Evolutionary conservation across 345 rosid genomes (phyloP).

Genomic region (Theobroma cacao): DNA sequence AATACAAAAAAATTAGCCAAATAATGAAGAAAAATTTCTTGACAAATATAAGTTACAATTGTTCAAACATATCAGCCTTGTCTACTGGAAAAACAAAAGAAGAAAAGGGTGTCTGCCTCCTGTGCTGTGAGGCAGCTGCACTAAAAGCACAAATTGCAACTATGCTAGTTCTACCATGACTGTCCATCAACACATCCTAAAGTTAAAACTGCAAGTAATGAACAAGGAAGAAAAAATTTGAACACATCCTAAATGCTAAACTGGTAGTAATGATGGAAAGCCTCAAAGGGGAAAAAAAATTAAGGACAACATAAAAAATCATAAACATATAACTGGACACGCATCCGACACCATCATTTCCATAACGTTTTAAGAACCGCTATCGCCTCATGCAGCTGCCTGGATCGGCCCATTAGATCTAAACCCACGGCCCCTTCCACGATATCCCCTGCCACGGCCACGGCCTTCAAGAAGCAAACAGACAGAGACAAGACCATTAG

Average conservation of each 20-base stretch:
- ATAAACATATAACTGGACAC: slow-evolving; percentile 17
- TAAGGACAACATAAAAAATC: slow-evolving; percentile 16
- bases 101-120: neutral
- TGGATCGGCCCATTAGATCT: slow-evolving; percentile 56
- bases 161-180: neutral
- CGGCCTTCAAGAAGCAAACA: slow-evolving; percentile 40
- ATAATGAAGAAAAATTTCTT: neutral
- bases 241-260: slow-evolving; percentile 16
- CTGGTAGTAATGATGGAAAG: neutral
- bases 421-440: slow-evolving; percentile 73
- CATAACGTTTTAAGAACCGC: neutral
- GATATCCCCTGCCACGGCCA: slow-evolving; percentile 60
- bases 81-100: slow-evolving; percentile 28
- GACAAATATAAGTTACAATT: slow-evolving; percentile 15
- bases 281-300: slow-evolving; percentile 3
- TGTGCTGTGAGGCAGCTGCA: neutral
- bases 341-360: slow-evolving; percentile 21
- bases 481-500: neutral
- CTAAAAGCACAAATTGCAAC: neutral
- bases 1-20: neutral
- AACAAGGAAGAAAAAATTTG: slow-evolving; percentile 24
- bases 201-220: slow-evolving; percentile 11
- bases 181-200: slow-evolving; percentile 25
- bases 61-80: slow-evolving; percentile 37
- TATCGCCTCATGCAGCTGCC: slow-evolving; percentile 45